Evolutionary conservation across 257 asterid species (phyloP), one percentile per base, ranked within the genome.

Genomic region (Cinchona pubescens): DNA sequence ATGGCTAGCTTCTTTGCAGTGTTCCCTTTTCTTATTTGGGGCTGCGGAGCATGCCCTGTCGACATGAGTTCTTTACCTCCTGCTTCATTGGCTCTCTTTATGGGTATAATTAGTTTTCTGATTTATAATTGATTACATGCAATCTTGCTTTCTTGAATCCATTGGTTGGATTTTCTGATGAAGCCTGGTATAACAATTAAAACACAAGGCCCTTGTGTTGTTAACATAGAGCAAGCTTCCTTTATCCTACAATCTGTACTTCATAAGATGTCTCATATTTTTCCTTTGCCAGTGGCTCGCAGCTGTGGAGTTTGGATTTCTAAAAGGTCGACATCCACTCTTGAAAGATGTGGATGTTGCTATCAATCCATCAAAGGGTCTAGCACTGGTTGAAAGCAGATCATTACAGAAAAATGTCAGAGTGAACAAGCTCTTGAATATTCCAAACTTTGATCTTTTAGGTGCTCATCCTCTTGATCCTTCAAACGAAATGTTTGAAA

Each of bases 271-370:
- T 71, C 74, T 48, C 40, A 71, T 74, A 71, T 76, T 73, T 78
- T 84, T 78, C 62, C 61, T 32, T 64, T 82, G 85, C n/a, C 83
- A 95, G 98, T 95, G 99, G 99, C 92, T 95, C 66, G 72, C 89
- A 45, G 96, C 98, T 62, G 98, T 90, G 74, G 99, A 95, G 90
- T 94, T 95, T 85, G 99, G 92, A 78, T 92, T 95, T 90, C 80
- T 95, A 71, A 95, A 91, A 84, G 99, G 99, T 55, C 97, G 96
- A 18, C 99, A 92, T 86, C 99, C 98, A 25, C 96, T 95, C 78
- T 80, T 95, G 73, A 81, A 84, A 82, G 99, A 95, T 85, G 85
- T 90, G 72, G 98, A 92, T 87, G 86, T 91, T 61, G 79, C 84
- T 76, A 80, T 92, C 72, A 90, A 85, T 81, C 99, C 96, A 75